Percentiles rank a stretch among this genome's conserved stretches.
Evolutionary conservation across 192 early-diverging fungal species (phyloP).

Genomic region (Pecoramyces ruminantium): DNA sequence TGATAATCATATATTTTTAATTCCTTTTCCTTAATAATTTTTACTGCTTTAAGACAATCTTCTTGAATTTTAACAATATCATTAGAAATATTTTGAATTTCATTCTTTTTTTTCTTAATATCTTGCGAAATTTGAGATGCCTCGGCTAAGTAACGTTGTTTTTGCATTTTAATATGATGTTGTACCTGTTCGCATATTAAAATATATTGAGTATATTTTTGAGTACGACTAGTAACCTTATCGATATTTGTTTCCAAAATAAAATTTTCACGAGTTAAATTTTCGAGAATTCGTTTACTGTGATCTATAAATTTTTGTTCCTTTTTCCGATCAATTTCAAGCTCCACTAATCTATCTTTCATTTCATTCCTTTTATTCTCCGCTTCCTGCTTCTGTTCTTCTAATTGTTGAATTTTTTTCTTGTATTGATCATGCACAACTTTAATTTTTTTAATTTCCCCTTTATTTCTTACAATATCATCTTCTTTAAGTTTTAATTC

Average conservation of each 20-base stretch:
- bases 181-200: conserved; percentile 21
- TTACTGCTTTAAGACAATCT: conserved; percentile 17
- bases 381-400: conserved; percentile 31
- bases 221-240: conserved; percentile 14
- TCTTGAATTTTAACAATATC: conserved; percentile 18
- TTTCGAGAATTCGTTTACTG: conserved; percentile 28
- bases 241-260: conserved; percentile 20
- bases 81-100: conserved; percentile 10
- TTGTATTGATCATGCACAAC: conserved; percentile 22
- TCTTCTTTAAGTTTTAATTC: conserved; percentile 23
- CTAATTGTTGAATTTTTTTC: conserved; percentile 32
- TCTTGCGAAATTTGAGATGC: conserved; percentile 9
- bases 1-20: conserved; percentile 37
- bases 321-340: conserved; percentile 14
- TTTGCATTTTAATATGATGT: conserved; percentile 27
- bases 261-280: conserved; percentile 26
- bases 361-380: conserved; percentile 25
- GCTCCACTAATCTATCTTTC: conserved; percentile 16
- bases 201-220: conserved; percentile 11
- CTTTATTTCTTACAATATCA: conserved; percentile 17
- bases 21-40: conserved; percentile 36
- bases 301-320: conserved; percentile 19
- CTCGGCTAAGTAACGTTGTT: conserved; percentile 14
- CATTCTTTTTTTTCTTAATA: conserved; percentile 5
- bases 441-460: conserved; percentile 27